A percentile compares a stretch with the other conserved stretches of the same genome.
Evolutionary conservation across 345 rosid genomes (phyloP).

Genomic region (Gossypium arboreum): DNA sequence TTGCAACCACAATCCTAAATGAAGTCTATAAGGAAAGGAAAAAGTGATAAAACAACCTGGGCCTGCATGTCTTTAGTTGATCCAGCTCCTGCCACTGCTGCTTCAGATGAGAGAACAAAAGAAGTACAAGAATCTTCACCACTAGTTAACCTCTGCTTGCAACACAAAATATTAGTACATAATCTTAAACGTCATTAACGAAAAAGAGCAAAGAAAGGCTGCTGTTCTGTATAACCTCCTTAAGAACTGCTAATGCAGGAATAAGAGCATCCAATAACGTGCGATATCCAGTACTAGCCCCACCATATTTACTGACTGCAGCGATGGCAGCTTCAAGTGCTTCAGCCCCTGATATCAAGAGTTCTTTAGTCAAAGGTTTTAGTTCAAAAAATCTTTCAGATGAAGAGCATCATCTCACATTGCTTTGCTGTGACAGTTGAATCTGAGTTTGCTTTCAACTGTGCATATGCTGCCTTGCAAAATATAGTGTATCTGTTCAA

Average conservation of each 20-base stretch:
- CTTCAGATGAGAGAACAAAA: constrained; percentile 71
- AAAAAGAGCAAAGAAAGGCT: neutral
- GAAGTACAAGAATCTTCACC: constrained; percentile 68
- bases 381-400: constrained; percentile 11
- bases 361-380: constrained; percentile 11
- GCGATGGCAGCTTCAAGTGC: constrained; percentile 77
- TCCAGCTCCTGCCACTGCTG: constrained; percentile 83
- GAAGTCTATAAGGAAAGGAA: neutral
- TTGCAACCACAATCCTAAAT: constrained; percentile 4
- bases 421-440: constrained; percentile 55
- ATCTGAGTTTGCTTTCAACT: constrained; percentile 48
- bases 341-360: constrained; percentile 65
- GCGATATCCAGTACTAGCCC: constrained; percentile 85
- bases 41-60: constrained; percentile 45
- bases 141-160: constrained; percentile 58
- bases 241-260: constrained; percentile 76
- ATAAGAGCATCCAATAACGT: constrained; percentile 92
- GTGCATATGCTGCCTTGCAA: constrained; percentile 82
- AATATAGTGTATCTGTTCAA: constrained; percentile 67
- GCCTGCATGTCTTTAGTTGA: constrained; percentile 84
- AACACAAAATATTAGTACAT: constrained; percentile 16
- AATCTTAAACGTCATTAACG: neutral
- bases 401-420: constrained; percentile 50
- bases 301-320: constrained; percentile 93
- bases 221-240: constrained; percentile 46